phyloP scores from a whole-genome alignment of 441 rosid species.

The Dalechampia spathulata region DNA sequence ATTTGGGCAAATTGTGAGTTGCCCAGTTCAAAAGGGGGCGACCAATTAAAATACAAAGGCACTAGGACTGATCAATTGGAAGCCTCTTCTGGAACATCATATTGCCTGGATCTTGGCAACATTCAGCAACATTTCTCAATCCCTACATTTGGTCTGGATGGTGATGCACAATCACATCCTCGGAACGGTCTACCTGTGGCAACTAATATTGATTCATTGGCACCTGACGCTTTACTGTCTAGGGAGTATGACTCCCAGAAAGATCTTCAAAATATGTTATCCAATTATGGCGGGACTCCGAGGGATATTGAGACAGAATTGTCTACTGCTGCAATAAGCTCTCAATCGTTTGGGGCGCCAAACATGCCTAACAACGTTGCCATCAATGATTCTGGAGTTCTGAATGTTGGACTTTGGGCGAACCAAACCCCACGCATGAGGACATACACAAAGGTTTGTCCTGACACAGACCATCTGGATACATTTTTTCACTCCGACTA shows the following conservation, averaged over 20 bases:
- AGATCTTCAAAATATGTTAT: constrained; percentile 86
- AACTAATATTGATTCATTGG: constrained; percentile 53
- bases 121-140: constrained; percentile 64
- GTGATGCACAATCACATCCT: constrained; percentile 71
- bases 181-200: constrained; percentile 57
- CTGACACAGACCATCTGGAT: not conserved
- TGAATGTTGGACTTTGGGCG: constrained; percentile 77
- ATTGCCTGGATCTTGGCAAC: constrained; percentile 68
- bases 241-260: constrained; percentile 85
- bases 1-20: constrained; percentile 48
- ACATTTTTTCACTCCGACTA: not conserved
- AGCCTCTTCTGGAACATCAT: constrained; percentile 94
- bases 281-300: constrained; percentile 66
- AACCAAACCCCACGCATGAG: constrained; percentile 86
- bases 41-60: constrained; percentile 61
- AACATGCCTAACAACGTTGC: constrained; percentile 65
- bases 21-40: constrained; percentile 44
- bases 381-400: constrained; percentile 65
- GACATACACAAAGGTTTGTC: constrained; percentile 81
- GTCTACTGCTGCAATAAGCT: constrained; percentile 82
- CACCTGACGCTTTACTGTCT: constrained; percentile 66
- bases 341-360: constrained; percentile 89
- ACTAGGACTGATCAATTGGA: constrained; percentile 67
- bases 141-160: constrained; percentile 64
- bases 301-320: constrained; percentile 89